These are phyloP conservation scores for Fusarium dlaminii DNA, from an alignment of 2,329 filamentous ascomycete genomes.

Conservation along the genomic window DNA sequence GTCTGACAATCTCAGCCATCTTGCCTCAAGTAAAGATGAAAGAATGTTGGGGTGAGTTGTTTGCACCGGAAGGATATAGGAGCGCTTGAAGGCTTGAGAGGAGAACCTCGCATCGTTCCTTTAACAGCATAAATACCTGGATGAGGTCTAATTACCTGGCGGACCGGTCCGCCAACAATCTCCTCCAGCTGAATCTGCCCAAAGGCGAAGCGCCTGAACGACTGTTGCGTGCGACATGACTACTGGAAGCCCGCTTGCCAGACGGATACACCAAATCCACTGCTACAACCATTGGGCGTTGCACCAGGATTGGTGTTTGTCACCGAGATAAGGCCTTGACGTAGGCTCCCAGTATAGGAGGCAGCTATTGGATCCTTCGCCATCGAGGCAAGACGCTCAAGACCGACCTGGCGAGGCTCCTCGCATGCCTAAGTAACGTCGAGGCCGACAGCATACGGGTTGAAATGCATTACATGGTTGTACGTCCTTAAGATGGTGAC, in stretches of 20 bases:
- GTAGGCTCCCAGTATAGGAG: neutral
- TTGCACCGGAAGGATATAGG: too few species aligned
- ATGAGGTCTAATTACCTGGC: neutral
- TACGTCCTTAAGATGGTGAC: neutral
- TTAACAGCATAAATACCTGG: neutral
- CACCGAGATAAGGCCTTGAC: conserved; percentile 1
- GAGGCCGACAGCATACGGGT: neutral
- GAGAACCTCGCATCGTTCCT: neutral
- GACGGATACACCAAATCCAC: neutral
- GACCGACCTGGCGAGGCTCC: neutral
- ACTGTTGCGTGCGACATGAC: neutral
- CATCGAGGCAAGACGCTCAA: neutral
- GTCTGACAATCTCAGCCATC: neutral
- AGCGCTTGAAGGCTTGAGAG: neutral
- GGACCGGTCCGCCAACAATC: too few species aligned
- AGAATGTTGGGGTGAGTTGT: accelerated
- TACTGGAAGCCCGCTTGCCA: neutral
- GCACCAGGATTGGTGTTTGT: neutral
- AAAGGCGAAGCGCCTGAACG: neutral
- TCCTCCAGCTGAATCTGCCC: neutral
- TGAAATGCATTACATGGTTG: neutral
- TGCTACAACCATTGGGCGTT: neutral
- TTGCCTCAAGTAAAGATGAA: neutral
- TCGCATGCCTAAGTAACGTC: neutral
- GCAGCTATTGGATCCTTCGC: neutral